Evolutionary conservation across 495 filamentous ascomycete genomes (phyloP).

Genomic region (Penicillium cosmopolitanum): DNA sequence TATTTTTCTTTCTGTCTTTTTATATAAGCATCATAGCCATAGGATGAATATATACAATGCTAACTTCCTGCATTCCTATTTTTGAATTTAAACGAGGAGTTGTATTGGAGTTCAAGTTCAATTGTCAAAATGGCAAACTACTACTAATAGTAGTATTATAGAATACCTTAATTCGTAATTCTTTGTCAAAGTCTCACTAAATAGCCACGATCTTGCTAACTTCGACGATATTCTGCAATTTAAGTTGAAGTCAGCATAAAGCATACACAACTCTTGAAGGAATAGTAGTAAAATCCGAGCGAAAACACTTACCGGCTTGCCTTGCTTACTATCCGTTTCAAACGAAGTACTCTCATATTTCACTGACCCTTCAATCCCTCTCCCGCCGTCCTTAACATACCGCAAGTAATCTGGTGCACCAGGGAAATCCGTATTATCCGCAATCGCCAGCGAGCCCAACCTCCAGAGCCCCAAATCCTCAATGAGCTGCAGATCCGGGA

Average conservation of each 20-base stretch:
- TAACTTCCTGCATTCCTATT: no score
- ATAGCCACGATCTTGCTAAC: slow-evolving; percentile 24
- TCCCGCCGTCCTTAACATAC: slow-evolving; percentile 32
- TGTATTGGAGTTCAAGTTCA: no score
- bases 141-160: not conserved
- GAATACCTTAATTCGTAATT: no score
- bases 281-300: not conserved
- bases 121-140: not conserved
- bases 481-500: slow-evolving; percentile 35
- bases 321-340: slow-evolving; percentile 12
- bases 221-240: slow-evolving; percentile 26
- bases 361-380: slow-evolving; percentile 17
- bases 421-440: slow-evolving; percentile 25
- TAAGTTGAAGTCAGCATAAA: slow-evolving; percentile 10
- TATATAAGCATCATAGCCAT: no score
- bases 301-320: slow-evolving; percentile 22
- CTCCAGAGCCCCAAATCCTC: slow-evolving; percentile 32
- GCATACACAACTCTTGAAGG: not conserved
- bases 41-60: no score
- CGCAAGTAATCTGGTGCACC: slow-evolving; percentile 35
- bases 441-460: slow-evolving; percentile 24
- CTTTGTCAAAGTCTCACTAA: not conserved
- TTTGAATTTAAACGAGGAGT: no score
- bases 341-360: slow-evolving; percentile 28
- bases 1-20: no score